A percentile compares a stretch with the other conserved stretches of the same genome.
Evolutionary conservation across 805 yeast genomes (phyloP).

Genomic region (Starmerella khaoyaiensis): DNA sequence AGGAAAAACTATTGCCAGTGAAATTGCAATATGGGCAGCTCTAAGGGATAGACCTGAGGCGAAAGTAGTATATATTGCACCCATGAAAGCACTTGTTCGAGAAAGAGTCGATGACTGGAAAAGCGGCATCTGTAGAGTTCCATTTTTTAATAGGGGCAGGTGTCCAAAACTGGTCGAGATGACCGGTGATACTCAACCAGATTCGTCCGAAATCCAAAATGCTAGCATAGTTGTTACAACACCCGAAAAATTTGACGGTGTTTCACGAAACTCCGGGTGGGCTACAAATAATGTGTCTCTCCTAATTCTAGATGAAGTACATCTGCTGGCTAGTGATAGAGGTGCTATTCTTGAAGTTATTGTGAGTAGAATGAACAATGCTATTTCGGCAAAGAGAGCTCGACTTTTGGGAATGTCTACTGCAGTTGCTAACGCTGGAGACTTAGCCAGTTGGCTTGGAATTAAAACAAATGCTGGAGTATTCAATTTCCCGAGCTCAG

Average conservation of each 20-base stretch:
- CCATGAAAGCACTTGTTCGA: constrained; percentile 76
- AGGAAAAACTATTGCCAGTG: constrained; percentile 96
- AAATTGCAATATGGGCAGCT: constrained; percentile 94
- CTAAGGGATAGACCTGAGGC: constrained; percentile 67
- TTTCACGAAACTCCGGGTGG: constrained; percentile 58
- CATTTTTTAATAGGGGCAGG: constrained; percentile 12
- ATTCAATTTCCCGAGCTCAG: constrained; percentile 69
- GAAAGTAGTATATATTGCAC: constrained; percentile 75
- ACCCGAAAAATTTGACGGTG: constrained; percentile 80
- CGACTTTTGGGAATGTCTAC: constrained; percentile 69
- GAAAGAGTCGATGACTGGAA: constrained; percentile 79
- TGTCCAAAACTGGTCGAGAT: constrained; percentile 49
- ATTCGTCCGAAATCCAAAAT: constrained; percentile 46
- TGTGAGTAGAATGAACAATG: constrained; percentile 74
- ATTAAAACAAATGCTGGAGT: constrained; percentile 45
- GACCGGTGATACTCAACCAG: constrained; percentile 75
- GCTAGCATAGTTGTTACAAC: constrained; percentile 73
- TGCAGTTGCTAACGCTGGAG: constrained; percentile 75
- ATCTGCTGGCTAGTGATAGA: constrained; percentile 69
- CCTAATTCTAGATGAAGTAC: constrained; percentile 78
- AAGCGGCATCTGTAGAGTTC: constrained; percentile 23
- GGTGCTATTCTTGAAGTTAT: constrained; percentile 82
- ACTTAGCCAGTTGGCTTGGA: constrained; percentile 76
- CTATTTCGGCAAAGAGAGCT: constrained; percentile 47
- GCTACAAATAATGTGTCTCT: constrained; percentile 64